A percentile compares a stretch with the other conserved stretches of the same genome.
Conservation (phyloP, 192 early-diverging fungal species). For the Chytriomyces sp. region DNA sequence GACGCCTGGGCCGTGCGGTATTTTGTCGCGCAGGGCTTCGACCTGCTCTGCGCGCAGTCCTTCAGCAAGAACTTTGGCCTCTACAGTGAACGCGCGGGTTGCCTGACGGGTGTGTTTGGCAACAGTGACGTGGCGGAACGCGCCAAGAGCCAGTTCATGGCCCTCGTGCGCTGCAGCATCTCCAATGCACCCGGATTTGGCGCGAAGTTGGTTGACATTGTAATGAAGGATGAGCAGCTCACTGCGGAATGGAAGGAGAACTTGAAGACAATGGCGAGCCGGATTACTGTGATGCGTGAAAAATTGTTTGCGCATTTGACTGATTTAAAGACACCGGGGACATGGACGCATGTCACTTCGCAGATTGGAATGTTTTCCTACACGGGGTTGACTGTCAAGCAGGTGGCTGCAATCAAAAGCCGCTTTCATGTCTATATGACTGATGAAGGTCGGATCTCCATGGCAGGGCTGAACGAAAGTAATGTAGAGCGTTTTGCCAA, state of each 20-base stretch:
- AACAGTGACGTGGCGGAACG: slow-evolving; percentile 49
- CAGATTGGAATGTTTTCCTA: slow-evolving; percentile 99
- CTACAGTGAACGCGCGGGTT: slow-evolving; percentile 90
- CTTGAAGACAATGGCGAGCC: slow-evolving; percentile 72
- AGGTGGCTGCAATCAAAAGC: slow-evolving; percentile 76
- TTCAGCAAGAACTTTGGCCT: slow-evolving; percentile 99
- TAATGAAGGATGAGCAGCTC: slow-evolving; percentile 80
- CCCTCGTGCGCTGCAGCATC: slow-evolving; percentile 78
- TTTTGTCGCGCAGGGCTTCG: slow-evolving; percentile 90
- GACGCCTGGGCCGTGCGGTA: slow-evolving; percentile 93
- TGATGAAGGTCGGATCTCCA: slow-evolving; percentile 89
- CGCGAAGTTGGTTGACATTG: slow-evolving; percentile 78
- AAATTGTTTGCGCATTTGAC: slow-evolving; percentile 64
- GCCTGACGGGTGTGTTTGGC: slow-evolving; percentile 73
- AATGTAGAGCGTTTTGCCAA: slow-evolving; percentile 90
- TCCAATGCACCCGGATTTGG: slow-evolving; percentile 92
- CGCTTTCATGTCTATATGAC: slow-evolving; percentile 94
- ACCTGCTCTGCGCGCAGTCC: slow-evolving; percentile 87
- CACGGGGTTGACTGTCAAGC: slow-evolving; percentile 79
- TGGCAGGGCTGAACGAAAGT: slow-evolving; percentile 86
- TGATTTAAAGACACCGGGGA: slow-evolving; percentile 80
- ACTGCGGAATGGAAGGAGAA: slow-evolving; percentile 73
- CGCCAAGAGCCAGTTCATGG: slow-evolving; percentile 78
- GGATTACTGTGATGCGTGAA: slow-evolving; percentile 88
- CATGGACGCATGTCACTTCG: slow-evolving; percentile 91